Evolutionary conservation across 2,329 filamentous ascomycete species (phyloP).

Genomic region (Arthrobotrys sinensis): DNA sequence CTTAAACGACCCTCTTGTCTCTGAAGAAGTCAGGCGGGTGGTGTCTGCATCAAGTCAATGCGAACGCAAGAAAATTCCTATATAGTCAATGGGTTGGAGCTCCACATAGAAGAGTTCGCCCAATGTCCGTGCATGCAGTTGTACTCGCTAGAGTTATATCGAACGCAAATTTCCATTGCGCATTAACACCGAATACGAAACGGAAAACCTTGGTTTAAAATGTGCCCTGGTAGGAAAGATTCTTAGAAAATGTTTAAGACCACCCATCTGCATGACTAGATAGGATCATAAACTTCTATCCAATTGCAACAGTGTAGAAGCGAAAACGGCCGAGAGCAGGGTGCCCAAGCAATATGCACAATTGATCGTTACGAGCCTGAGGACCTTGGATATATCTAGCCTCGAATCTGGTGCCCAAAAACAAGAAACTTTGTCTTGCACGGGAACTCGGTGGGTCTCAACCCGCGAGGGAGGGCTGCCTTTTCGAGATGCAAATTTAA

Average conservation of each 20-base stretch:
- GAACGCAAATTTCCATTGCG: conserved; percentile 25
- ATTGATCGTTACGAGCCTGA: conserved; percentile 57
- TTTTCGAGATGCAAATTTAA: conserved; percentile 41
- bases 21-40: conserved; percentile 24
- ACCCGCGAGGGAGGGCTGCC: conserved; percentile 46
- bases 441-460: conserved; percentile 58
- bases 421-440: conserved; percentile 45
- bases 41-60: conserved; percentile 55
- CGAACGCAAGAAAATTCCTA: conserved; percentile 16
- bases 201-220: conserved; percentile 7
- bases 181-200: conserved; percentile 52
- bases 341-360: conserved; percentile 37
- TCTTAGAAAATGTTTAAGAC: conserved; percentile 11
- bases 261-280: conserved; percentile 36
- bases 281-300: conserved; percentile 50
- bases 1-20: conserved; percentile 39
- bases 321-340: conserved; percentile 53
- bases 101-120: conserved; percentile 45
- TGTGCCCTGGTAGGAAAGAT: conserved; percentile 34
- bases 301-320: conserved; percentile 60
- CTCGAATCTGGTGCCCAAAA: conserved; percentile 24
- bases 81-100: conserved; percentile 37
- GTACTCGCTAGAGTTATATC: conserved; percentile 5
- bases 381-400: conserved; percentile 35
- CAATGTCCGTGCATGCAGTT: conserved; percentile 45